Evolutionary conservation across 768 basidiomycete species (phyloP).

Genomic region (Lactarius deliciosus): DNA sequence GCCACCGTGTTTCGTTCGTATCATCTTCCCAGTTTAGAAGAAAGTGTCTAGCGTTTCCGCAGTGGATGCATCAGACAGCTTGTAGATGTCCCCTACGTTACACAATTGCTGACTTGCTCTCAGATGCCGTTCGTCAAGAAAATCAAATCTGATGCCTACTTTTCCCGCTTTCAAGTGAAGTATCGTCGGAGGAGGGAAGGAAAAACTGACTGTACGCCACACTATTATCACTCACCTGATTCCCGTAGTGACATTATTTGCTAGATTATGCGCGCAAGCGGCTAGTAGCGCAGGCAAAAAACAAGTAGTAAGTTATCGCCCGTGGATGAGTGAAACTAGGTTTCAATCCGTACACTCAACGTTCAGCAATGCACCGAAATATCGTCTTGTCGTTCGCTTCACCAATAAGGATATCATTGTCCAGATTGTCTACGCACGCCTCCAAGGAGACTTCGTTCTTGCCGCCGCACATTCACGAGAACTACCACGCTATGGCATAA

Average conservation of each 20-base stretch:
- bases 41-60: conserved; percentile 37
- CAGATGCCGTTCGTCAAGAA: conserved; percentile 98
- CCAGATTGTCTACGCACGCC: conserved; percentile 94
- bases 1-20: background rate
- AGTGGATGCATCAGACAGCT: conserved; percentile 35
- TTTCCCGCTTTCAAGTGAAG: conserved; percentile 98
- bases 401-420: conserved; percentile 96
- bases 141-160: conserved; percentile 95
- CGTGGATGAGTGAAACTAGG: background rate
- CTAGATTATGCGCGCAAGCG: conserved; percentile 97
- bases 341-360: background rate
- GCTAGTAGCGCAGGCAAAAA: conserved; percentile 97
- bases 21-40: background rate
- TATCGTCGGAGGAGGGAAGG: conserved; percentile 97
- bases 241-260: background rate
- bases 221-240: conserved; percentile 1
- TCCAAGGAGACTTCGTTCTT: conserved; percentile 95
- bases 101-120: conserved; percentile 21
- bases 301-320: conserved; percentile 78
- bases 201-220: conserved; percentile 85
- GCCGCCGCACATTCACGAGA: conserved; percentile 86
- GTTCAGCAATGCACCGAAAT: conserved; percentile 89
- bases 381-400: conserved; percentile 98
- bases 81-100: conserved; percentile 9
- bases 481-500: conserved; percentile 94